Percentiles rank a stretch among this genome's conserved stretches.
phyloP scores from a whole-genome alignment of 2,329 filamentous ascomycete species.

The Acephala macrosclerotiorum region DNA sequence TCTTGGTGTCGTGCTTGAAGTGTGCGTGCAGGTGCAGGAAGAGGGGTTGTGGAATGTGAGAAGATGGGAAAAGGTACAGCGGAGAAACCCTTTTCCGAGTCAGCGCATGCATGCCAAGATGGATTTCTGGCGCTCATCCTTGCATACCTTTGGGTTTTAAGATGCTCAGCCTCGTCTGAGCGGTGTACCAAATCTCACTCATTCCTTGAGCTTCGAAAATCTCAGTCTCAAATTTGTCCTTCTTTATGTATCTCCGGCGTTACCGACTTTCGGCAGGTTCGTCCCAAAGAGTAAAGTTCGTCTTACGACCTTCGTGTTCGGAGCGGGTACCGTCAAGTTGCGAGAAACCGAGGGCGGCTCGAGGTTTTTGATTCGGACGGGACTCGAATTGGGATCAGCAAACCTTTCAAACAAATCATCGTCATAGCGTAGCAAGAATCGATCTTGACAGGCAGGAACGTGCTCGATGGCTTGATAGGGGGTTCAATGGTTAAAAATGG shows the following conservation, averaged over 20 bases:
- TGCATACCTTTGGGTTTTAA: not conserved
- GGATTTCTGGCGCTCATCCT: no score
- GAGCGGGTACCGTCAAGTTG: not conserved
- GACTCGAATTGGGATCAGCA: conserved; percentile 8
- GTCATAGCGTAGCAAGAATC: conserved; percentile 4
- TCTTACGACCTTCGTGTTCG: conserved; percentile 1
- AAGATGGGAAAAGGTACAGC: not conserved
- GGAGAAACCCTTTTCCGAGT: not conserved
- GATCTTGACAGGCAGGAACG: conserved; percentile 4
- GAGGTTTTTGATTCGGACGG: not conserved
- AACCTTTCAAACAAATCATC: not conserved
- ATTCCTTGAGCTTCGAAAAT: not conserved
- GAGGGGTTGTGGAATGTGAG: not conserved
- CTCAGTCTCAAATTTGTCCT: not conserved
- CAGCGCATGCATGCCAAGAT: no score
- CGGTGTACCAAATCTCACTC: conserved; percentile 6
- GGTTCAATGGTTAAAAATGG: not conserved
- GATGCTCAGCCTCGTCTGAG: conserved; percentile 6
- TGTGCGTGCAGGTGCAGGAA: not conserved
- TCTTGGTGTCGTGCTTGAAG: not conserved
- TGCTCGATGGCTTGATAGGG: not conserved
- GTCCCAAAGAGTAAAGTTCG: not conserved
- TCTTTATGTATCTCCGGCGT: not conserved
- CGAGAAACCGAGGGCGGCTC: not conserved
- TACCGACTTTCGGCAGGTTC: not conserved